Base-by-base conservation (phyloP, 352 stramenopile species). In the Globisporangium apiculatum region DNA sequence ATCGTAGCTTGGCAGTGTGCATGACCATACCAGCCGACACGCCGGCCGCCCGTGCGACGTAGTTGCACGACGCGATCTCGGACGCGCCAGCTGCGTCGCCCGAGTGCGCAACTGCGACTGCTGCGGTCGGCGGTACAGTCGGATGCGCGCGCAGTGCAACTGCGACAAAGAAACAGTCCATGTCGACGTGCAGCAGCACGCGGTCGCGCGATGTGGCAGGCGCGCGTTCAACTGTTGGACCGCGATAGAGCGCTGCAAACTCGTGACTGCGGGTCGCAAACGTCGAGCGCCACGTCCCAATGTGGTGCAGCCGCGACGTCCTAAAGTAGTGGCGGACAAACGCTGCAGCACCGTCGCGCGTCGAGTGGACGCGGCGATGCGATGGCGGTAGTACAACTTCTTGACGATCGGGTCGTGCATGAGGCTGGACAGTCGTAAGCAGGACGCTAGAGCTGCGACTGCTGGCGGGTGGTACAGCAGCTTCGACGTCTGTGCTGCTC, bases 101-200 rank as follows among this genome's bases (percentile, higher is more conserved):
- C 3, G 80, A 95, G 62, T 98, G 91, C 11, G 89, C 93, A 15
- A 98, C 90, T 11, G 90, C 93, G 6, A 98, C 86, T 1, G 96
- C 91, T 8, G 90, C 69, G 8, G 24, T 31, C 24, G 24, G 24
- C 24, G 24, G 24, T 54, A 38, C 83, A 70, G 40, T 92, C 74
- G 1, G 92, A 88, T 79, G 87, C 9, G 89, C 90, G 36, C 82
- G 65, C 18, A 98, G 69, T 11, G 83, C 89, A 7, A 99, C 95
- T 9, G 86, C 75, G 3, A 95, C 95, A 67, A 99, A 99, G 74
- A 98, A 99, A 58, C 89, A 98, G 70, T 99, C 96, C 95, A 99
- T 98, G 68, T 99, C 96, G 0, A 98, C 84, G 55, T 98, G 95
- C 52, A 98, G 69, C 46, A 99, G 92, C 46, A 96, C 92, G 0